These are phyloP conservation scores for Paecilomyces dactylethromorphus DNA, from an alignment of 2,329 filamentous ascomycete genomes.

Conservation along the genomic window DNA sequence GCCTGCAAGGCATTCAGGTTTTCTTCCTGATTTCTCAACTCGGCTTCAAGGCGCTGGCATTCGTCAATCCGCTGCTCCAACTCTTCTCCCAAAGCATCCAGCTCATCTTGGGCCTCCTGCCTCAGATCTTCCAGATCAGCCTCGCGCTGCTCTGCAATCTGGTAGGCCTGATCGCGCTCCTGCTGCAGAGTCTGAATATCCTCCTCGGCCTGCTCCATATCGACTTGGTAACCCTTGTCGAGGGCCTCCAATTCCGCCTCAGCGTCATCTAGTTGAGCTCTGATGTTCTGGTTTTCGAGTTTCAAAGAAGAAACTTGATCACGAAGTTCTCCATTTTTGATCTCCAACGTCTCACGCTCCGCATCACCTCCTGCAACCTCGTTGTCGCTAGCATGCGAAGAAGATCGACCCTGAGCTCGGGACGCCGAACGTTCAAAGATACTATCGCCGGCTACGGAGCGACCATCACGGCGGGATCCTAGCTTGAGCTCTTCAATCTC, in stretches of 20 bases:
- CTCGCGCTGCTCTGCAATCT: slow-evolving; percentile 62
- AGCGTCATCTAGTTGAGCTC: slow-evolving; percentile 72
- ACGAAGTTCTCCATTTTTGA: slow-evolving; percentile 71
- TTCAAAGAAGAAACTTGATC: slow-evolving; percentile 83
- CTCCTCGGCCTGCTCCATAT: slow-evolving; percentile 70
- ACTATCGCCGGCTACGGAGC: slow-evolving; percentile 69
- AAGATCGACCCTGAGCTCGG: slow-evolving; percentile 66
- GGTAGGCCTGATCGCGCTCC: slow-evolving; percentile 79
- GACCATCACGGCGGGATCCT: slow-evolving; percentile 63
- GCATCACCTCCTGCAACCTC: slow-evolving; percentile 62
- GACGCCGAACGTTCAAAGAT: slow-evolving; percentile 93
- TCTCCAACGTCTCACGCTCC: slow-evolving; percentile 81
- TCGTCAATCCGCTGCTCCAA: slow-evolving; percentile 67
- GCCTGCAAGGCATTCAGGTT: slow-evolving; percentile 87
- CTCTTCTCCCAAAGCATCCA: slow-evolving; percentile 55
- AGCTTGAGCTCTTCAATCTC: slow-evolving; percentile 97
- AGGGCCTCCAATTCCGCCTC: slow-evolving; percentile 72
- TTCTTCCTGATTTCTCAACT: slow-evolving; percentile 70
- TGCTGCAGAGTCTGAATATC: slow-evolving; percentile 72
- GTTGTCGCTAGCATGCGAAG: slow-evolving; percentile 66
- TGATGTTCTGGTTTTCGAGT: slow-evolving; percentile 82
- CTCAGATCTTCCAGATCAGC: slow-evolving; percentile 45
- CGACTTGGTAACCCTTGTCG: slow-evolving; percentile 67
- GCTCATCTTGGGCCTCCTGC: slow-evolving; percentile 53
- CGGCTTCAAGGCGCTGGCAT: slow-evolving; percentile 61